Conservation (phyloP, 2,329 filamentous ascomycete species). For the Colletotrichum cuscutae region DNA sequence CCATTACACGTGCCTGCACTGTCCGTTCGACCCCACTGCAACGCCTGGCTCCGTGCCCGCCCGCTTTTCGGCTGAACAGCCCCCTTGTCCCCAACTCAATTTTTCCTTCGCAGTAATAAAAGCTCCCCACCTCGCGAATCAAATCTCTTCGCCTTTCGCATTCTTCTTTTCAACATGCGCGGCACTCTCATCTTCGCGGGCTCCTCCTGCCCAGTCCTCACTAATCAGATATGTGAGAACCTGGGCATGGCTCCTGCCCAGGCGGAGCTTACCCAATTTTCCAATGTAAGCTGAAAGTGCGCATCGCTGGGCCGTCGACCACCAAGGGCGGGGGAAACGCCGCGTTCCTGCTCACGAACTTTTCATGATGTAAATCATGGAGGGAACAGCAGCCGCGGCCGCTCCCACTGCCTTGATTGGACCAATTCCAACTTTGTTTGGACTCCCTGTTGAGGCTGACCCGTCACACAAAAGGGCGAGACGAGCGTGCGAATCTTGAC, state of each 20-base stretch:
- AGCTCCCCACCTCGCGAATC: slow-evolving; percentile 40
- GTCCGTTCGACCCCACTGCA: neutral
- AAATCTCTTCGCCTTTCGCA: slow-evolving; percentile 39
- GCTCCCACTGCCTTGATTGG: slow-evolving; percentile 31
- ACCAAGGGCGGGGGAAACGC: slow-evolving; percentile 11
- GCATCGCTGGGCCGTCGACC: slow-evolving; percentile 24
- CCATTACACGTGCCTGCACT: neutral
- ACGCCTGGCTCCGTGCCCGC: neutral
- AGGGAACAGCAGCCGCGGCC: slow-evolving; percentile 1
- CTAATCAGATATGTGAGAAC: slow-evolving; percentile 74
- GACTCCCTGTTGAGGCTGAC: slow-evolving; percentile 42
- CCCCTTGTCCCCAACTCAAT: slow-evolving; percentile 29
- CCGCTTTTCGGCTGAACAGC: slow-evolving; percentile 20
- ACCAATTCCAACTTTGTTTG: slow-evolving; percentile 33
- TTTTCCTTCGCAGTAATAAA: slow-evolving; percentile 36
- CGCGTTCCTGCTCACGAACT: neutral
- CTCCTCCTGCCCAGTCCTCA: slow-evolving; percentile 73
- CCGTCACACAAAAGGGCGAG: slow-evolving; percentile 65
- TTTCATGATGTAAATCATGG: neutral
- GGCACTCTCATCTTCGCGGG: slow-evolving; percentile 76
- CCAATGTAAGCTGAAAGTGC: slow-evolving; percentile 66
- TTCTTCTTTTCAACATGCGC: slow-evolving; percentile 58
- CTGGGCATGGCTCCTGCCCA: slow-evolving; percentile 72
- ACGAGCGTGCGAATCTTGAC: slow-evolving; percentile 76
- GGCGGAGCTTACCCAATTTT: slow-evolving; percentile 76